Evolutionary conservation across 208 protist genomes (phyloP), one percentile per base, ranked within the genome.

Genomic region (Leishmania mexicana): DNA sequence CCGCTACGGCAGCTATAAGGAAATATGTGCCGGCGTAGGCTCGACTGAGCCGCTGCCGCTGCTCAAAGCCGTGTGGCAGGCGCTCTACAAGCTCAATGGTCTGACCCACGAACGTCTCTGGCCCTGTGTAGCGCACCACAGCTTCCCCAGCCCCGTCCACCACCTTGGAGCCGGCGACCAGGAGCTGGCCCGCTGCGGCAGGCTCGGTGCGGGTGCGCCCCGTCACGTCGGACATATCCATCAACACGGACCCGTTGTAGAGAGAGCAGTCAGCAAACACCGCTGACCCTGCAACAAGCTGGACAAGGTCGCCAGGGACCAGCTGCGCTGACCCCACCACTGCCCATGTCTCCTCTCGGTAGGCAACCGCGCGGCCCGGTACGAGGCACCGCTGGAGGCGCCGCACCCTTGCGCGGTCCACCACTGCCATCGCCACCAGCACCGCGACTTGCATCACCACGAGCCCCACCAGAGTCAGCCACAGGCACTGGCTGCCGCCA

Each of bases 251-350:
- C 24, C 86, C 93, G 47, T 76, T 85, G 78, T 88, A 89, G 47
- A 96, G 88, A 3, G 78, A 92, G 83, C 91, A 95, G 87, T 99
- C 97, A 0, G 97, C 97, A 6, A 95, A 94, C 35, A 98, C 92
- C 8, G 91, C 89, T 17, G 92, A 92, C 80, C 98, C 98, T 49
- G 92, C 75, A 0, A 82, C 87, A 35, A 99, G 83, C 17, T 91
- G 90, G 1, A 99, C 86, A 11, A 98, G 67, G 79, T 99, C 98
- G 19, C 97, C 97, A 0, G 97, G 96, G 1, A 99, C 97, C 8
- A 98, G 45, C 28, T 93, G 77, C 13, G 81, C 62, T 8, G 94
- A 83, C 15, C 90, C 86, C 71, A 96, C 87, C 24, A 85, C 65
- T 49, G 86, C 81, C 88, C 91, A 94, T 47, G 87, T 76, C 24